Percentiles rank a stretch among this genome's conserved stretches.
Evolutionary conservation across 768 basidiomycete genomes (phyloP).

Genomic region (Daedalea quercina): DNA sequence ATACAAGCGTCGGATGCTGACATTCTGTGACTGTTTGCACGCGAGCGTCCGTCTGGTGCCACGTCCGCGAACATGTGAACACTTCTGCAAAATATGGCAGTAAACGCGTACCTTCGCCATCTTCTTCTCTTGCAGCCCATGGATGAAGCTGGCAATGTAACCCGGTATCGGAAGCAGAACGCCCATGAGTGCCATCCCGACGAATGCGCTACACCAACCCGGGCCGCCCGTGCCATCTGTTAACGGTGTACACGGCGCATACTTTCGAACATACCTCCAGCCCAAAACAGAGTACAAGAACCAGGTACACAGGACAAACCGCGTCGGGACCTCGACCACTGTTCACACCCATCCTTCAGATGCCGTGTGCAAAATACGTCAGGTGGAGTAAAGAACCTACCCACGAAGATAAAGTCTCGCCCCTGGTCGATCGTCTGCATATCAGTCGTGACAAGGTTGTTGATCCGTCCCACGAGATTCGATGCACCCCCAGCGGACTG

Average conservation of each 20-base stretch:
- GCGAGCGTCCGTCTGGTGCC: conserved; percentile 36
- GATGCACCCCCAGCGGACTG: not conserved
- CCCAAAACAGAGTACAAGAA: conserved; percentile 41
- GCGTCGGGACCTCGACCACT: conserved; percentile 31
- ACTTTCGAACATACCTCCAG: conserved; percentile 32
- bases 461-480: conserved; percentile 67
- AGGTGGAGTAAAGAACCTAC: no score
- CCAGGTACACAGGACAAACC: conserved; percentile 30
- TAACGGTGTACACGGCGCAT: conserved; percentile 21
- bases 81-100: not conserved
- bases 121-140: conserved; percentile 28
- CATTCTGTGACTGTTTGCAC: conserved; percentile 40
- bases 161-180: conserved; percentile 38
- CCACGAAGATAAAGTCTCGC: conserved; percentile 19
- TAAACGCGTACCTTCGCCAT: conserved; percentile 28
- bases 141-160: conserved; percentile 29
- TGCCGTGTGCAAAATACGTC: no score
- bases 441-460: conserved; percentile 56
- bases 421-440: conserved; percentile 18
- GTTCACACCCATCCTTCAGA: not conserved
- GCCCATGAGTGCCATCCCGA: conserved; percentile 36
- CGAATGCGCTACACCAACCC: conserved; percentile 31
- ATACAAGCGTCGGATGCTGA: not conserved
- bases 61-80: not conserved
- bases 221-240: no score